Conservation (phyloP, 2,329 filamentous ascomycete genomes). For the Pseudomassariella vexata region DNA sequence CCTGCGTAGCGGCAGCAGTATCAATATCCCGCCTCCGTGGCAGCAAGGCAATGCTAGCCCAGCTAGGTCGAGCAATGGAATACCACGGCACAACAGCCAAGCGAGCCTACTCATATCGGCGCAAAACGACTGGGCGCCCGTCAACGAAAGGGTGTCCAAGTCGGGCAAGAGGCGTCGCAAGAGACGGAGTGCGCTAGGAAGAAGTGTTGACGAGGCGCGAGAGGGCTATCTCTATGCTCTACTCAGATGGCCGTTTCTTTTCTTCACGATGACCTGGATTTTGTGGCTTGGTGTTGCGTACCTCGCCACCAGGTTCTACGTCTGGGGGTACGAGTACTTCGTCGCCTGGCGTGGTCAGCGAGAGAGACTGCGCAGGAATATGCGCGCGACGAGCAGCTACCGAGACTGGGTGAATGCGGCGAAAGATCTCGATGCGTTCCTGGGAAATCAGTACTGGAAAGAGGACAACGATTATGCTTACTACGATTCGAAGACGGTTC, state of each 20-base stretch:
- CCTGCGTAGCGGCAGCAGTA: slow-evolving; percentile 32
- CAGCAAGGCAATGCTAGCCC: slow-evolving; percentile 24
- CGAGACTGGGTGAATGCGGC: slow-evolving; percentile 78
- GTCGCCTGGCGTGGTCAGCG: slow-evolving; percentile 82
- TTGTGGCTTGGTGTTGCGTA: slow-evolving; percentile 68
- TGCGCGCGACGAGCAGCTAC: slow-evolving; percentile 71
- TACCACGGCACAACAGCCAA: slow-evolving; percentile 26
- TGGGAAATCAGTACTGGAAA: slow-evolving; percentile 79
- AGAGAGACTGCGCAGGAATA: slow-evolving; percentile 61
- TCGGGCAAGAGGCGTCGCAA: slow-evolving; percentile 22
- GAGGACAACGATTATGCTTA: slow-evolving; percentile 72
- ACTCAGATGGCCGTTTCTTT: slow-evolving; percentile 85
- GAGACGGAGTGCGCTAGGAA: slow-evolving; percentile 36
- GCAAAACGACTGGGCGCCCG: slow-evolving; percentile 89
- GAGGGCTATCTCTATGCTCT: slow-evolving; percentile 88
- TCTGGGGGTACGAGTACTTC: slow-evolving; percentile 86
- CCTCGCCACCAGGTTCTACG: slow-evolving; percentile 77
- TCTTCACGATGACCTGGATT: slow-evolving; percentile 78
- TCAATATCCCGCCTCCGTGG: slow-evolving; percentile 33
- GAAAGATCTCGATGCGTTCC: slow-evolving; percentile 68
- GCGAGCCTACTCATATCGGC: slow-evolving; percentile 67
- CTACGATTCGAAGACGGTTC: slow-evolving; percentile 84
- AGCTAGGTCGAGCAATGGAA: slow-evolving; percentile 8
- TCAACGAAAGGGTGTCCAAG: slow-evolving; percentile 6
- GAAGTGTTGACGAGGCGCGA: slow-evolving; percentile 83